These are phyloP conservation scores for Thielaviopsis populi DNA, from an alignment of 2,329 filamentous ascomycete species.

Conservation along the genomic window DNA sequence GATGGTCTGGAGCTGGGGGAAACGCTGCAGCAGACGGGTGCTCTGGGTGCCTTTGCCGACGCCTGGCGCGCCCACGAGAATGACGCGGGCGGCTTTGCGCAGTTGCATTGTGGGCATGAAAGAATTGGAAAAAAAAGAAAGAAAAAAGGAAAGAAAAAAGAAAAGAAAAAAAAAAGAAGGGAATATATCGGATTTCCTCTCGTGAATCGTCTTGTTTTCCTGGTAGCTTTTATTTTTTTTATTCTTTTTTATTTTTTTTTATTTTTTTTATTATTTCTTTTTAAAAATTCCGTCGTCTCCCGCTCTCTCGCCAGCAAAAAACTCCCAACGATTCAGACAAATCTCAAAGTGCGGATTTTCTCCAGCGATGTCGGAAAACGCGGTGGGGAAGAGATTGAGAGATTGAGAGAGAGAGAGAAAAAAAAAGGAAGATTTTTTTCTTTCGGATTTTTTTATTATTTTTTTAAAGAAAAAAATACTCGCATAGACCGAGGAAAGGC, in stretches of 20 bases:
- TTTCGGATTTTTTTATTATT: neutral
- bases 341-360: neutral
- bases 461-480: neutral
- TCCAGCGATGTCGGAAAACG: slow-evolving; percentile 4
- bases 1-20: slow-evolving; percentile 78
- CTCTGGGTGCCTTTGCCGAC: slow-evolving; percentile 96
- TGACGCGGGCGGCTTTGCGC: slow-evolving; percentile 72
- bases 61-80: slow-evolving; percentile 88
- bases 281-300: no score
- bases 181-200: neutral
- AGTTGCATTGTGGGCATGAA: slow-evolving; percentile 40
- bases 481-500: no score
- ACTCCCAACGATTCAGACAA: no score
- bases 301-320: neutral
- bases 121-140: neutral
- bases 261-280: neutral
- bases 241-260: neutral
- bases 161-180: neutral
- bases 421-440: neutral
- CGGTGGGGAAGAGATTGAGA: slow-evolving; percentile 3
- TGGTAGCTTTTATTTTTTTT: neutral
- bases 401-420: no score
- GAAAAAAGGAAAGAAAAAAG: neutral
- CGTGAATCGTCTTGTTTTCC: neutral
- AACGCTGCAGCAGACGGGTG: slow-evolving; percentile 70